A percentile compares a stretch with the other conserved stretches of the same genome.
These are phyloP conservation scores for Aspergillus leporis DNA, from an alignment of 495 filamentous ascomycete genomes.

Conservation along the genomic window DNA sequence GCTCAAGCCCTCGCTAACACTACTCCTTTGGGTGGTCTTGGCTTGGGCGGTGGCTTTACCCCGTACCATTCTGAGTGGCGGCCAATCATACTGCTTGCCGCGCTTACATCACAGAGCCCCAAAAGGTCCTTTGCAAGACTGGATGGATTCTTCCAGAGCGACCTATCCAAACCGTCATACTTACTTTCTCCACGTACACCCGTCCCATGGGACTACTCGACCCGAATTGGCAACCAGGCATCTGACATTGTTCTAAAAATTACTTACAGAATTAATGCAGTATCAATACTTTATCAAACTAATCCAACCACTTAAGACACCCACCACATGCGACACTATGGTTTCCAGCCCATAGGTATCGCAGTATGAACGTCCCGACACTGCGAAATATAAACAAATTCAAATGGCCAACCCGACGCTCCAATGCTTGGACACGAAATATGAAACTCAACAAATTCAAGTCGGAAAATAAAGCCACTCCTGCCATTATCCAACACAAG, in stretches of 20 bases:
- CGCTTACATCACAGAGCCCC: conserved; percentile 7
- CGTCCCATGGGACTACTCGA: neutral
- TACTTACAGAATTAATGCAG: conserved; percentile 4
- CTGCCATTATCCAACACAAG: neutral
- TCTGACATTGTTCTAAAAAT: neutral
- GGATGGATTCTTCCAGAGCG: neutral
- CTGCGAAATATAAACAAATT: conserved; percentile 5
- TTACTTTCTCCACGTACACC: conserved; percentile 2
- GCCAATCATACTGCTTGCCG: conserved; percentile 28
- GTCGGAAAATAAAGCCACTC: neutral
- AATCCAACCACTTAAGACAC: conserved; percentile 18
- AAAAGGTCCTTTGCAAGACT: neutral
- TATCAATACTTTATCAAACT: conserved; percentile 19
- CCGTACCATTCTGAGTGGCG: conserved; percentile 11
- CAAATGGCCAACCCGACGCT: conserved; percentile 6
- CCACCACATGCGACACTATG: conserved; percentile 12
- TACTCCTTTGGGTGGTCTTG: conserved; percentile 24
- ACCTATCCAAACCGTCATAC: neutral
- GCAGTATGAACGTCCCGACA: conserved; percentile 12
- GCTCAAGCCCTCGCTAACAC: conserved; percentile 47
- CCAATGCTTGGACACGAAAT: conserved; percentile 7
- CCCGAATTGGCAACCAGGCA: neutral
- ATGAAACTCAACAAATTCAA: neutral
- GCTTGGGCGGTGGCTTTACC: conserved; percentile 5
- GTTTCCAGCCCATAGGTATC: conserved; percentile 10